phyloP scores from a whole-genome alignment of 345 rosid genomes.

The Melaleuca quinquenervia region DNA sequence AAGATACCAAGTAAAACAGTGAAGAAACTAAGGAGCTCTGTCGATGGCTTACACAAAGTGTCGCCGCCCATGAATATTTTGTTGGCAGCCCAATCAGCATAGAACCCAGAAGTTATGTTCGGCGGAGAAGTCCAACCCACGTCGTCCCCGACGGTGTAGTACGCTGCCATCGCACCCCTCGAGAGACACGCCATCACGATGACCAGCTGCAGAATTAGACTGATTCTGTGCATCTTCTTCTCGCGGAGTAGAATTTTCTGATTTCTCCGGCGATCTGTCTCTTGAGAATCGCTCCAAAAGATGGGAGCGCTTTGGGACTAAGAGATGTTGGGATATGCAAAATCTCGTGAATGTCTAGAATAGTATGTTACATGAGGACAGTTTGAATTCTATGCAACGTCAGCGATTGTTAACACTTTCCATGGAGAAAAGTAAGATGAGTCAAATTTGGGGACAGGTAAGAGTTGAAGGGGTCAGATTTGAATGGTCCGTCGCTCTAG shows the following conservation, averaged over 20 bases:
- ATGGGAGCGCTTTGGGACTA: background rate
- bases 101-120: background rate
- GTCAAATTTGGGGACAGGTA: background rate
- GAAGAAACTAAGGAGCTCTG: background rate
- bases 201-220: background rate
- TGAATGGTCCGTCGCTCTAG: background rate
- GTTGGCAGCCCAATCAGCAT: slow-evolving; percentile 6
- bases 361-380: background rate
- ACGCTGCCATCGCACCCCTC: background rate
- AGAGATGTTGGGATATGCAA: background rate
- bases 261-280: background rate
- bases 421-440: background rate
- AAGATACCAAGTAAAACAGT: background rate
- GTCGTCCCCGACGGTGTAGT: background rate
- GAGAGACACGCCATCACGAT: background rate
- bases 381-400: background rate
- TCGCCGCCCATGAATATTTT: slow-evolving; percentile 10
- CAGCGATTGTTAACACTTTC: background rate
- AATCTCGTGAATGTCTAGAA: background rate
- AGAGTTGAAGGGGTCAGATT: background rate
- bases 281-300: background rate
- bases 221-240: background rate
- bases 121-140: background rate
- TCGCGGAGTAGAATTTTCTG: background rate
- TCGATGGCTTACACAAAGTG: background rate